Evolutionary conservation across 1,284 basidiomycete species (phyloP).

Genomic region (Omphalotus olearius): DNA sequence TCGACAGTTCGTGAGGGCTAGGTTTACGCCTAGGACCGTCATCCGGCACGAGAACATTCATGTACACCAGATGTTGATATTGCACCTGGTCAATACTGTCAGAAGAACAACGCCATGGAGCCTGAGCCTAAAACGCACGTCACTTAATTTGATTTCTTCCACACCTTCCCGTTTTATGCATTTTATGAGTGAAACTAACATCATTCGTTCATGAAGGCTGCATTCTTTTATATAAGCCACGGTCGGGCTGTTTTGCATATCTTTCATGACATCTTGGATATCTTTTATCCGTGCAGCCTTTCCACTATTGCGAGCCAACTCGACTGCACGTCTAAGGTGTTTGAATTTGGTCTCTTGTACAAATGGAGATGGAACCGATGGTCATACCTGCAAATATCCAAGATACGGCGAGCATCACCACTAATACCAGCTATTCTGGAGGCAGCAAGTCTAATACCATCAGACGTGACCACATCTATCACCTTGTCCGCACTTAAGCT

Average conservation of each 20-base stretch:
- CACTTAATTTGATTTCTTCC: slow-evolving; percentile 81
- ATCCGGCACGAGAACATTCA: slow-evolving; percentile 48
- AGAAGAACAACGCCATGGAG: slow-evolving; percentile 5
- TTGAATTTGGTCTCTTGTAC: background rate
- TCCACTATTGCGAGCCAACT: slow-evolving; percentile 57
- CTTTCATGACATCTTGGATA: slow-evolving; percentile 79
- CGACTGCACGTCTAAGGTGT: slow-evolving; percentile 69
- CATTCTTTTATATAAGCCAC: slow-evolving; percentile 78
- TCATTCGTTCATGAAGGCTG: slow-evolving; percentile 83
- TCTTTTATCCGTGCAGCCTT: slow-evolving; percentile 68
- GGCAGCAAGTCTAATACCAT: slow-evolving; percentile 87
- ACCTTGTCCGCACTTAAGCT: slow-evolving; percentile 35
- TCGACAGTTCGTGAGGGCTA: slow-evolving; percentile 47
- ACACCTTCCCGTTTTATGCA: slow-evolving; percentile 84
- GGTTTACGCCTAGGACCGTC: slow-evolving; percentile 51
- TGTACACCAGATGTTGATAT: slow-evolving; percentile 63
- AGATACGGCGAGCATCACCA: slow-evolving; percentile 90
- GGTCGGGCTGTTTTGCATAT: slow-evolving; percentile 90
- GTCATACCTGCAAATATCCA: slow-evolving; percentile 86
- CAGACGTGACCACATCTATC: slow-evolving; percentile 60
- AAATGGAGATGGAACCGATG: background rate
- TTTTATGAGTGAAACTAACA: slow-evolving; percentile 85
- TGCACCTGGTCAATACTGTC: slow-evolving; percentile 43
- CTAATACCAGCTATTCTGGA: slow-evolving; percentile 92
- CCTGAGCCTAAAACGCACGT: slow-evolving; percentile 40